Base-by-base conservation (phyloP, 116 monocot species). In the Dioscorea cayenensis region DNA sequence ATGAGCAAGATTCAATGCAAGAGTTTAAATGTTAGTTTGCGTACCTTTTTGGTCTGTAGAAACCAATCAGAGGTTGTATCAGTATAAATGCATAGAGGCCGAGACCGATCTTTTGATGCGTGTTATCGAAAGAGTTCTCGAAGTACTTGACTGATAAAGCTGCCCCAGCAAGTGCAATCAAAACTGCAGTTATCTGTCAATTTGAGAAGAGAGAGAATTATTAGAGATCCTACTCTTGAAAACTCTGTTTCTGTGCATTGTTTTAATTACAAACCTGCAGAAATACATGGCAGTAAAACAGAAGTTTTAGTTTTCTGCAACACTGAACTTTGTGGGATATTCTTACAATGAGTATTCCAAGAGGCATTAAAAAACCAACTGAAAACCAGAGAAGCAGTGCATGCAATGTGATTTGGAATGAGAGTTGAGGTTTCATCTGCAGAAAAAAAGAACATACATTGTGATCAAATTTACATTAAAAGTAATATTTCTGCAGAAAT, bases 381-480 rank as follows among this genome's bases (percentile, higher is more conserved):
- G 94, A 94, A 51, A 82, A 79, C 94, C 94, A 94, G 17, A 86
- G 84, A 36, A 94, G 84, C 62, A 94, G 77, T 49, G 82, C 91
- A 82, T 94, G 94, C 25, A 94, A 66, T 60, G 66, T 84, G 28
- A 91, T 80, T 79, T 94, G 94, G 58, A 78, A 74, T 27, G 64
- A 75, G 12, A 70, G 68, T 64, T 83, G 65, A 63, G 82, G 67
- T 10, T 17, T 85, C 67, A 91, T 18, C 86, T 90, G 90, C 68
- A 83, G 75, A 68, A 12, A 12, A 63, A 27, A 9, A 21, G 5
- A 9, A 20, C 10, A 21, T 8, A 23, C 23, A 23, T 25, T 63
- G 2, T 63, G 63, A 63, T 63, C 22, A 63, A 23, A 25, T 12
- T 32, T 65, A 36, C 28, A 35, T 65, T 0, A 35, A 25, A 65